Evolutionary conservation across 257 asterid genomes (phyloP).

Genomic region (Lycium ferocissimum): DNA sequence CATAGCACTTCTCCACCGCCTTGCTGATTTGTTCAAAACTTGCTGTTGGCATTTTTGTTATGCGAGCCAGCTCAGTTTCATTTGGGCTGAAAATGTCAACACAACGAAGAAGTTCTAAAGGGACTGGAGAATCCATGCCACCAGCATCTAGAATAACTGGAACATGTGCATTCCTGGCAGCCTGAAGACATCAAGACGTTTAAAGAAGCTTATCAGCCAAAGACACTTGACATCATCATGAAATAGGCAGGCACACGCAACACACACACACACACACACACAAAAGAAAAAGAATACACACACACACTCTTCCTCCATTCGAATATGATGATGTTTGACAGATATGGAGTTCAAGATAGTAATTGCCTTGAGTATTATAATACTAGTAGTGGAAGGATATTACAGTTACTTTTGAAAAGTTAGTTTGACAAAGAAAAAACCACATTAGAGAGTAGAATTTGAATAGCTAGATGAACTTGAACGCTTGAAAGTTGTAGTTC

Average conservation of each 20-base stretch:
- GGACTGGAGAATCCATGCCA: constrained; percentile 88
- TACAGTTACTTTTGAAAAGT: background rate
- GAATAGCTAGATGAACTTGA: background rate
- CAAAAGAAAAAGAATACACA: too few species aligned
- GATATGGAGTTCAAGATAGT: background rate
- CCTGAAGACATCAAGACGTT: constrained; percentile 54
- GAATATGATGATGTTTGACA: background rate
- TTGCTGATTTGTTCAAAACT: constrained; percentile 76
- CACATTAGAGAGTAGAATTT: background rate
- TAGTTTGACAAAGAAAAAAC: constrained; percentile 9
- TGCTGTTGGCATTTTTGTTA: constrained; percentile 79
- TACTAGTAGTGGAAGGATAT: background rate
- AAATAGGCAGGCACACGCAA: background rate
- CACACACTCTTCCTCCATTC: background rate
- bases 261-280: background rate
- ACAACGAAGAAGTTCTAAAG: constrained; percentile 59
- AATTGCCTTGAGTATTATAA: background rate
- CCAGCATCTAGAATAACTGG: constrained; percentile 97
- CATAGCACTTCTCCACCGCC: constrained; percentile 79
- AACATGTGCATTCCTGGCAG: constrained; percentile 75
- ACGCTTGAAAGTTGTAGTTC: background rate
- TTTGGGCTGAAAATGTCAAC: constrained; percentile 90
- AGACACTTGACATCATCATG: background rate
- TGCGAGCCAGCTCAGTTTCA: constrained; percentile 87
- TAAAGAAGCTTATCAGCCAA: constrained; percentile 28